Evolutionary conservation across 805 yeast genomes (phyloP).

Genomic region (Saccharomycopsis sp.): DNA sequence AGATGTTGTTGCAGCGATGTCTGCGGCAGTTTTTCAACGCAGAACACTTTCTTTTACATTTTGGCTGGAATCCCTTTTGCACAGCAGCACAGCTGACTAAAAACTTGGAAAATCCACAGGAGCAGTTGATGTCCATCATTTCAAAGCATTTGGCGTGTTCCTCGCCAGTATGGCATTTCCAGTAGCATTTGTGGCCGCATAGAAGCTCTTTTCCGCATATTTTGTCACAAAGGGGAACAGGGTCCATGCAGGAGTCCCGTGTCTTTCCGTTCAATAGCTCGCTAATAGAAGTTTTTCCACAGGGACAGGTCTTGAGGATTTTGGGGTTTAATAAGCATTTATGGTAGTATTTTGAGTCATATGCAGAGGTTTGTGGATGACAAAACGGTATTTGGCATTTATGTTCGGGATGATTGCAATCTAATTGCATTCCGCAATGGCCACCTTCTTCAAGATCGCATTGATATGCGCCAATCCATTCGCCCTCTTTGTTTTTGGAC

Average conservation of each 20-base stretch:
- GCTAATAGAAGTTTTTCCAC: conserved; percentile 58
- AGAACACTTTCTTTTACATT: conserved; percentile 65
- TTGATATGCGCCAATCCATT: conserved; percentile 31
- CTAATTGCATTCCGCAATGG: conserved; percentile 40
- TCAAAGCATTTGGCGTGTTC: conserved; percentile 64
- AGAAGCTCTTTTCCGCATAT: conserved; percentile 54
- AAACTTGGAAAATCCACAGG: conserved; percentile 53
- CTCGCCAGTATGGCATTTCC: conserved; percentile 69
- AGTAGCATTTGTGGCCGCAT: conserved; percentile 70
- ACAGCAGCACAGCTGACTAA: conserved; percentile 57
- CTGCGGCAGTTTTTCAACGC: conserved; percentile 73
- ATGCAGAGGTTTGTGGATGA: conserved; percentile 41
- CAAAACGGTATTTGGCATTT: conserved; percentile 41
- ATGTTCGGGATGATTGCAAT: conserved; percentile 54
- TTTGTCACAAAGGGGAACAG: conserved; percentile 67
- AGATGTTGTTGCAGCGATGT: conserved; percentile 62
- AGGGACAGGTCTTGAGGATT: conserved; percentile 59
- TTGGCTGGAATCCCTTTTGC: conserved; percentile 46
- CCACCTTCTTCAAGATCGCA: conserved; percentile 28
- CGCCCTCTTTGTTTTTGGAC: conserved; percentile 21
- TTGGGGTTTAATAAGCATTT: conserved; percentile 62
- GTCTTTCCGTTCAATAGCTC: conserved; percentile 30
- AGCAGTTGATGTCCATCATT: conserved; percentile 46
- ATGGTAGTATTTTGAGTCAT: conserved; percentile 27
- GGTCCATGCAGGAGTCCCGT: conserved; percentile 63